Conservation (phyloP, 257 asterid species). For the Thymus quinquecostatus region DNA sequence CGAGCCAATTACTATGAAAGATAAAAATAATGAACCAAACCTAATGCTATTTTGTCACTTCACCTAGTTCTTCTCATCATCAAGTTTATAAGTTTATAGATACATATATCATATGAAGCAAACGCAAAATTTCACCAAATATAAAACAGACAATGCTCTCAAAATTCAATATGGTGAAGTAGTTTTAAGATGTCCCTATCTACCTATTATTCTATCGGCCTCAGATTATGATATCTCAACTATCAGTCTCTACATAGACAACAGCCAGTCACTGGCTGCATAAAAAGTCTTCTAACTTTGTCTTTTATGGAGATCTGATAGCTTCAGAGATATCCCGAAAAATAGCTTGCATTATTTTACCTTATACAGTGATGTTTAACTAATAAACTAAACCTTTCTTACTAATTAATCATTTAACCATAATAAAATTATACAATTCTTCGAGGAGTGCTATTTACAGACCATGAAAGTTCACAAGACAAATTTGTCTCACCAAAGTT, state of each 20-base stretch:
- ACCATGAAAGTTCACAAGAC: slow-evolving; percentile 2
- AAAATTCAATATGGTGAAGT: slow-evolving; percentile 1
- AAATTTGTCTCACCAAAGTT: slow-evolving; percentile 49
- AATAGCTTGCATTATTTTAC: not conserved
- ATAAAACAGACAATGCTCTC: not conserved
- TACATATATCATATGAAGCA: not conserved
- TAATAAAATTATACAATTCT: not conserved
- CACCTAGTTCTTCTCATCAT: not conserved
- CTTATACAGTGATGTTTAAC: slow-evolving; percentile 1
- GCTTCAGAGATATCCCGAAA: not conserved
- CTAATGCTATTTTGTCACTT: not conserved
- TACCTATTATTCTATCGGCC: not conserved
- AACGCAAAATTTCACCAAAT: not conserved
- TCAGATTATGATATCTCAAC: not conserved
- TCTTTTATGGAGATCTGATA: not conserved
- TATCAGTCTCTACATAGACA: slow-evolving; percentile 1
- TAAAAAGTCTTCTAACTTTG: not conserved
- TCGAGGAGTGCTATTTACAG: not conserved
- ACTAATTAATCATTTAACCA: slow-evolving; percentile 19
- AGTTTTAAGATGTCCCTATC: not conserved
- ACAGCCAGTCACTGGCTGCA: slow-evolving; percentile 3
- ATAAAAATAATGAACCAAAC: not conserved
- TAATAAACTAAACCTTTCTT: not conserved
- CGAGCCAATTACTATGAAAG: not conserved
- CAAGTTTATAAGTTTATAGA: not conserved